Evolutionary conservation across 2,329 filamentous ascomycete genomes (phyloP).

Genomic region (Coniochaeta prunicola): DNA sequence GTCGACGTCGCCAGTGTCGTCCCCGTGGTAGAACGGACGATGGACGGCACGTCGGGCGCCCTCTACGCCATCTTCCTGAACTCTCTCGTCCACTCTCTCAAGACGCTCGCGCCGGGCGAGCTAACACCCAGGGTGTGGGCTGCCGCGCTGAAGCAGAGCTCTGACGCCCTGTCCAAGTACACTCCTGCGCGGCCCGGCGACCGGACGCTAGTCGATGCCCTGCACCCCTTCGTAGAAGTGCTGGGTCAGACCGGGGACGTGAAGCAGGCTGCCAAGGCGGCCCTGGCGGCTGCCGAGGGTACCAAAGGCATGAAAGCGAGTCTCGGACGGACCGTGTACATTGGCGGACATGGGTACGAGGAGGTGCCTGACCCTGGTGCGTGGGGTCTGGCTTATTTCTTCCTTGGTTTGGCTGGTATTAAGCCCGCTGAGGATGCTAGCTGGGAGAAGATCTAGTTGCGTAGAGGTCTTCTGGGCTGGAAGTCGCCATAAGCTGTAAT

Average conservation of each 20-base stretch:
- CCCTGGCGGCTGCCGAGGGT: conserved; percentile 66
- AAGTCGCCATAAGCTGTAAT: background rate
- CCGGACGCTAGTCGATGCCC: conserved; percentile 81
- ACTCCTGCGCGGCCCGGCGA: conserved; percentile 88
- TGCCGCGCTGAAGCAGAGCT: conserved; percentile 63
- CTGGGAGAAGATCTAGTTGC: conserved; percentile 23
- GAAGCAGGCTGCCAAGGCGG: conserved; percentile 66
- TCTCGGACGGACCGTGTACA: conserved; percentile 75
- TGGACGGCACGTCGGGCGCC: conserved; percentile 57
- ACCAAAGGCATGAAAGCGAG: conserved; percentile 92
- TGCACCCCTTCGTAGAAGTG: conserved; percentile 77
- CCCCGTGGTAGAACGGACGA: conserved; percentile 46
- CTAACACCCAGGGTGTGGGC: conserved; percentile 41
- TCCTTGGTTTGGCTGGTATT: conserved; percentile 62
- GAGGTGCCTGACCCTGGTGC: conserved; percentile 65
- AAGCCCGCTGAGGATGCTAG: conserved; percentile 33
- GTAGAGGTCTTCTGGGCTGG: background rate
- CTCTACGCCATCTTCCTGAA: conserved; percentile 82
- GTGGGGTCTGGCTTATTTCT: conserved; percentile 69
- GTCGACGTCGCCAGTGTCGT: conserved; percentile 46
- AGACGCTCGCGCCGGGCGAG: conserved; percentile 30
- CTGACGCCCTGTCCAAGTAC: conserved; percentile 67
- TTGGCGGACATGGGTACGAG: conserved; percentile 68
- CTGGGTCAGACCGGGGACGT: conserved; percentile 60
- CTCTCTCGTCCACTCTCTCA: conserved; percentile 62